Evolutionary conservation across 805 yeast species (phyloP).

Genomic region (Schwanniomyces vanrijiae): DNA sequence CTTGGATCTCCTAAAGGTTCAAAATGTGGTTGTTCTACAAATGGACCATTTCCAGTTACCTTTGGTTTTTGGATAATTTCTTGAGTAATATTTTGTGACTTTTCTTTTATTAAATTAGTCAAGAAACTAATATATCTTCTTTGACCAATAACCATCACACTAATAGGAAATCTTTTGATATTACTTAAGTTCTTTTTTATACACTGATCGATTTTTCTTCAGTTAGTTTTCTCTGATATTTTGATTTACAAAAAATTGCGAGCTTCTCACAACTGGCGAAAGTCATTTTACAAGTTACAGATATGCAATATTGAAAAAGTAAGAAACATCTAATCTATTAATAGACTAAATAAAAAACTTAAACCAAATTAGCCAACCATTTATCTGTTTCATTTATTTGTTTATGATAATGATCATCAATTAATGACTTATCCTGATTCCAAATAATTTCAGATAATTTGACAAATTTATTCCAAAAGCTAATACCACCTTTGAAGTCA

Average conservation of each 20-base stretch:
- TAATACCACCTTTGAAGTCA: slow-evolving; percentile 32
- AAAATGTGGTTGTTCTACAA: slow-evolving; percentile 43
- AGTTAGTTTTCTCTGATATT: not conserved
- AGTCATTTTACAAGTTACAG: not conserved
- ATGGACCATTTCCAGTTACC: slow-evolving; percentile 48
- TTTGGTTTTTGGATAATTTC: slow-evolving; percentile 21
- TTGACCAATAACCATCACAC: not conserved
- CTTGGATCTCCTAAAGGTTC: slow-evolving; percentile 40
- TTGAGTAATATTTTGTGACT: slow-evolving; percentile 5
- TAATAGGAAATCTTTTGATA: not conserved
- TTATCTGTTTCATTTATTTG: slow-evolving; percentile 28
- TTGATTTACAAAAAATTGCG: not conserved
- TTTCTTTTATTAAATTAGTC: not conserved
- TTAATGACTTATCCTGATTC: slow-evolving; percentile 25
- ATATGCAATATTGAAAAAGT: not conserved
- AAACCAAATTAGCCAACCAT: slow-evolving; percentile 28
- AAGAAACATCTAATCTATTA: not conserved
- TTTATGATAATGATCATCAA: slow-evolving; percentile 21
- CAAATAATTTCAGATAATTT: slow-evolving; percentile 22
- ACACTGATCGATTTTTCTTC: not conserved
- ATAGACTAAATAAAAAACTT: not conserved
- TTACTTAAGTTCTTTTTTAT: not conserved
- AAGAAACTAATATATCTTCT: not conserved
- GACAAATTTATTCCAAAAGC: slow-evolving; percentile 37
- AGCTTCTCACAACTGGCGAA: not conserved